Conservation (phyloP, 768 basidiomycete species). For the Boletus subcaerulescens region DNA sequence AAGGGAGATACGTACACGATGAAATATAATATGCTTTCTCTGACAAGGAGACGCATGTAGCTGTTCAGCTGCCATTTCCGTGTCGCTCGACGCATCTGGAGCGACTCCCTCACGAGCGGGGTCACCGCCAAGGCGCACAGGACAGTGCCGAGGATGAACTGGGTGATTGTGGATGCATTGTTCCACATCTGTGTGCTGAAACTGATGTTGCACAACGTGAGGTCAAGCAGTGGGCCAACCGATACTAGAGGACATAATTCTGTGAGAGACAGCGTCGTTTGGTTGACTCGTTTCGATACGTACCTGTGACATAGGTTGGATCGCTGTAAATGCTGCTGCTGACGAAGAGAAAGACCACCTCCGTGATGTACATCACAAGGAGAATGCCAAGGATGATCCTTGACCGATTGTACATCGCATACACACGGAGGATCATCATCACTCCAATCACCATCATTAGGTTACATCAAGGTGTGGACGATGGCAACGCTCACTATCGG, state of each 20-base stretch:
- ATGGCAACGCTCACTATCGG: background rate
- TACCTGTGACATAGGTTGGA: background rate
- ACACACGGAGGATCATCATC: background rate
- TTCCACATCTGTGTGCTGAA: background rate
- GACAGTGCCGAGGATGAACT: background rate
- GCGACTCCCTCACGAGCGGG: background rate
- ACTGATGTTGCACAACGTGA: background rate
- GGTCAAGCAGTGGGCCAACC: background rate
- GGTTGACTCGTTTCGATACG: background rate
- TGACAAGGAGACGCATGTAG: background rate
- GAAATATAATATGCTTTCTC: background rate
- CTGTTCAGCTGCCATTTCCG: background rate
- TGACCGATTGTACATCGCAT: background rate
- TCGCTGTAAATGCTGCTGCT: background rate
- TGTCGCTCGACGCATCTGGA: background rate
- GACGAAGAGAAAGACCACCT: background rate
- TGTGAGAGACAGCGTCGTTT: no score
- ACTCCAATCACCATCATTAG: background rate
- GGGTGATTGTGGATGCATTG: background rate
- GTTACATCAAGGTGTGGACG: no score
- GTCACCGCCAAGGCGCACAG: background rate
- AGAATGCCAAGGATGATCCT: slow-evolving; percentile 1
- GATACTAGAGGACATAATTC: background rate
- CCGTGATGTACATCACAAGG: background rate
- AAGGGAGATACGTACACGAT: background rate